Conservation (phyloP, 78 protist species). For the Anaeramoeba flamelloides region DNA sequence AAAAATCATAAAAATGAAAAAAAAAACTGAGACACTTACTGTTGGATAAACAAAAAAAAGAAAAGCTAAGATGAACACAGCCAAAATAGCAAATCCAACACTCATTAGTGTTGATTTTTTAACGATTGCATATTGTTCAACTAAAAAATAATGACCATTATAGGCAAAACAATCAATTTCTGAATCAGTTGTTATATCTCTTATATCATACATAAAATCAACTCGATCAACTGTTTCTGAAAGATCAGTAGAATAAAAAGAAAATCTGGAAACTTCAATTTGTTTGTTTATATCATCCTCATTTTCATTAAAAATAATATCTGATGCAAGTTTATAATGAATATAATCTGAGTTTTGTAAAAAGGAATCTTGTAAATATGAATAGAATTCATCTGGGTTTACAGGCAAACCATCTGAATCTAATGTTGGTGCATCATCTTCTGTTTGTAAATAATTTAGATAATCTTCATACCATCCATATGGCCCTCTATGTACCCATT, state of each 20-base stretch:
- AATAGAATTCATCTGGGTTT: neutral
- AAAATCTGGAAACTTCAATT: neutral
- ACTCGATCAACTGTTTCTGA: neutral
- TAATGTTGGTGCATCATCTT: neutral
- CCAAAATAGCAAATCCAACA: neutral
- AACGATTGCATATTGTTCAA: neutral
- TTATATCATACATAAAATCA: neutral
- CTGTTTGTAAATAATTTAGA: neutral
- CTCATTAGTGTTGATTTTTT: neutral
- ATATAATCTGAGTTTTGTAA: neutral
- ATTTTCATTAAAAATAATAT: neutral
- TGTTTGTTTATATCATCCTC: neutral
- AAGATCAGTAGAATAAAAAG: neutral
- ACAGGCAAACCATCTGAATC: neutral
- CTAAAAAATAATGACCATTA: neutral
- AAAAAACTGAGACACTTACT: too few relatives aligned
- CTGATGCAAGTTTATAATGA: neutral
- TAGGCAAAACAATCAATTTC: neutral
- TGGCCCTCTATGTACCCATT: neutral
- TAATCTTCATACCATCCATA: neutral
- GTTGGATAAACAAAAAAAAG: too few relatives aligned
- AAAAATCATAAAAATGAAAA: too few relatives aligned
- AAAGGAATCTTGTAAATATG: neutral
- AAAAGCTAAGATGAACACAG: too few relatives aligned
- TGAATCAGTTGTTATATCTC: neutral